Evolutionary conservation across 768 basidiomycete species (phyloP), one percentile per base, ranked within the genome.

Genomic region (Panellus pusillus): DNA sequence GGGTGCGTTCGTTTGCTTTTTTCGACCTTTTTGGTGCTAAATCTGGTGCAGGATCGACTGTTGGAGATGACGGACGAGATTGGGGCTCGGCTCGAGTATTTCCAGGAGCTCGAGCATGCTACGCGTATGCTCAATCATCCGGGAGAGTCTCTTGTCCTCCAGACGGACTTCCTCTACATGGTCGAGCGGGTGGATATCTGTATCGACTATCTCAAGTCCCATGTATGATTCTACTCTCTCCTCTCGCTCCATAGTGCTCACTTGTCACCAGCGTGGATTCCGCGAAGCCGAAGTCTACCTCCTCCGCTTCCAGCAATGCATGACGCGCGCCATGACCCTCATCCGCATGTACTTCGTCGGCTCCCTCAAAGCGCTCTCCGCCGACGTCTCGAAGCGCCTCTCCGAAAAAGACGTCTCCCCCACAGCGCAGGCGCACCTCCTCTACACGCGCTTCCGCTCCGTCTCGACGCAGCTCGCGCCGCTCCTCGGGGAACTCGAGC

Each of bases 291-390:
- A 98, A 63, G 76, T 99, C 17, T 98, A 97, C 68, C 75, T 97
- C n/a, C 79, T 99, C 28, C 86, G 97, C 19, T 98, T 95, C 71
- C 96, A 97, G 65, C 97, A 99, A 70, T 99, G 97, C 68, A 89
- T 98, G 82, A 97, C 93, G 0, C 84, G 97, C 24, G 90, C 93
- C 9, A 98, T 98, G 96, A 98, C 95, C 0, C 79, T 99, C 40
- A 92, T 98, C 74, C 96, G 91, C 70, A 95, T 98, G 85, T 94
- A 89, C 71, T 98, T 97, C 64, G 86, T 96, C 6, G 88, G 87
- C 5, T 88, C 90, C 8, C 74, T 98, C 6, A 79, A 88, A 37
- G 84, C 88, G 0, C 77, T 97, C 11, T 83, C 89, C 1, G 72
- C 81, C 4, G 96, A 98, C 61, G 81, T 96, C 18, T 79, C 80